Base-by-base conservation (phyloP, 1,284 basidiomycete species). In the Gomphus sp. region DNA sequence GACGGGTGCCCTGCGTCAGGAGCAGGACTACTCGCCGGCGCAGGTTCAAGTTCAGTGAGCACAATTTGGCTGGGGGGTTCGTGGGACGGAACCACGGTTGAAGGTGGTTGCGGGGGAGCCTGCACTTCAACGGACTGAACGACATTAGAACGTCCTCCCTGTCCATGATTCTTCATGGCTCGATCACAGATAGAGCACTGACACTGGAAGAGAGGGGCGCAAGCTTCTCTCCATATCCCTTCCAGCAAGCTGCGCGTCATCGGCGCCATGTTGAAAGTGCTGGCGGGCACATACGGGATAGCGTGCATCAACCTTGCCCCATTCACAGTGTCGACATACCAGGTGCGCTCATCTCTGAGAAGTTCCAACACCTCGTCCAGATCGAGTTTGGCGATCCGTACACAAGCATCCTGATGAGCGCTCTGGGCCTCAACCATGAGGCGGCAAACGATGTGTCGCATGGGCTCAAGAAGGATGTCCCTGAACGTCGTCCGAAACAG, bases 141-240 rank as follows among this genome's bases (percentile, higher is more conserved):
- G 36, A 57, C 34, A 14, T 49, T 33, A 14, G 25, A 18, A 16
- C 25, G 34, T 31, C 14, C 45, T 22, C 16, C 51, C 8, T 53
- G 57, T 12, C 37, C 51, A 37, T 58, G 57, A 47, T 73, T 74
- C 22, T 76, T 66, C 66, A 80, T 77, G 4, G 85, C 80, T 37
- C 87, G 80, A 61, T 84, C 80, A 67, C 87, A 89, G 37, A 89
- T 81, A 16, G 74, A 74, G 68, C 87, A 89, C 47, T 78, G 76
- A 66, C 87, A 89, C 50, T 85, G 80, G 66, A 84, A 89, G 28
- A 89, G 64, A 0, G 84, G 84, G 1, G 78, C 73, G 67, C 83
- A 86, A 0, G 85, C 86, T 62, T 89, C 86, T 53, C 84, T 76
- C 87, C 87, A 89, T 10, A 89, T 70, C 0, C 80, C 76, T 25